Conservation (phyloP, 2,329 filamentous ascomycete genomes). For the Acrocalymma vagum region DNA sequence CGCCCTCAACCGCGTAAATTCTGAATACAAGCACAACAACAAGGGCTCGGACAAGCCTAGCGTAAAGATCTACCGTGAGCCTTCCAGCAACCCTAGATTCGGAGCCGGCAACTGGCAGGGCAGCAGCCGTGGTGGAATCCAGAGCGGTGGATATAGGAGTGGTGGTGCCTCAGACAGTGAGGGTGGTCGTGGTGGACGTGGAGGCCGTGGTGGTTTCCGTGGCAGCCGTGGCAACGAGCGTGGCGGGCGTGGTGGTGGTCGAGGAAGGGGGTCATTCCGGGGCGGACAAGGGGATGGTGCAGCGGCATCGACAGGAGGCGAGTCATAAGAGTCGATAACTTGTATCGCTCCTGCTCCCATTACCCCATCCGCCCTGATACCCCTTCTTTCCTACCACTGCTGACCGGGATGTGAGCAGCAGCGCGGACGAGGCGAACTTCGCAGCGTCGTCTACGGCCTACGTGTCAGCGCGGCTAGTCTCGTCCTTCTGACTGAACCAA, state of each 20-base stretch:
- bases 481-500: conserved; percentile 8
- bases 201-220: conserved; percentile 58
- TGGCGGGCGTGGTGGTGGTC: conserved; percentile 46
- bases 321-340: conserved; percentile 39
- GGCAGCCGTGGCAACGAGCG: conserved; percentile 61
- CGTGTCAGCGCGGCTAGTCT: too few species aligned
- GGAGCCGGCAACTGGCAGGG: conserved; percentile 69
- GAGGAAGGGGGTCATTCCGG: conserved; percentile 37
- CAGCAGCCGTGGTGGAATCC: conserved; percentile 69
- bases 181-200: conserved; percentile 67
- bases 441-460: conserved; percentile 2
- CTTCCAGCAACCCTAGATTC: conserved; percentile 58
- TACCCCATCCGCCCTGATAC: conserved; percentile 39
- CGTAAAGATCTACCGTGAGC: conserved; percentile 83
- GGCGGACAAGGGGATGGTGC: conserved; percentile 43
- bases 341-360: conserved; percentile 17
- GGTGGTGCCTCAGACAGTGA: conserved; percentile 80
- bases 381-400: conserved; percentile 32
- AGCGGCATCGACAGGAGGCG: conserved; percentile 46
- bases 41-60: conserved; percentile 80
- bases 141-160: conserved; percentile 82
- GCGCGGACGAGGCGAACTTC: conserved; percentile 6
- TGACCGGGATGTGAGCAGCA: conserved; percentile 24
- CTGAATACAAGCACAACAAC: conserved; percentile 77
- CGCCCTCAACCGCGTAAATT: conserved; percentile 77